Conservation (phyloP, 139 green algal genomes). For the Coccomyxa sp. region DNA sequence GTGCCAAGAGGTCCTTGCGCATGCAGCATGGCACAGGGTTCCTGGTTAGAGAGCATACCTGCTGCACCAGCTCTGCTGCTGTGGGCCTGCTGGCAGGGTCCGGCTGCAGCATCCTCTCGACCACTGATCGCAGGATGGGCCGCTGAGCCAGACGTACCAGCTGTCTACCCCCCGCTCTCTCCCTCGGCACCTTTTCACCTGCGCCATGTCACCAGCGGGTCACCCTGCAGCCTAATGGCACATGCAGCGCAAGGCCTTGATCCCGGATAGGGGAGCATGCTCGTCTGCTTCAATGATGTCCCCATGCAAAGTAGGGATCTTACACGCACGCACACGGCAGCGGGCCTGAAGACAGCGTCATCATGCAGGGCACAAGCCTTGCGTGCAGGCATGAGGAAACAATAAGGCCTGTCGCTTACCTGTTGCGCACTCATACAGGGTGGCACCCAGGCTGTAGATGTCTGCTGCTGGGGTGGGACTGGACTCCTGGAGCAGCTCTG, state of each 20-base stretch:
- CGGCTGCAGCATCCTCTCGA: constrained; percentile 27
- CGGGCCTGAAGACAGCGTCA: background rate
- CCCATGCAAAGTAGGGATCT: background rate
- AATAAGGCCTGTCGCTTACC: constrained; percentile 11
- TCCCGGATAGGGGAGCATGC: background rate
- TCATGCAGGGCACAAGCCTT: background rate
- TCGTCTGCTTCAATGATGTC: background rate
- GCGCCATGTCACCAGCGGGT: background rate
- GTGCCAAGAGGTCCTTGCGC: background rate
- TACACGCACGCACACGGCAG: too few relatives aligned
- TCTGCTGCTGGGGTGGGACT: constrained; percentile 49
- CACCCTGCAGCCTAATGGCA: background rate
- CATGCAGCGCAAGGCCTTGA: background rate
- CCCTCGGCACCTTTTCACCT: constrained; percentile 19
- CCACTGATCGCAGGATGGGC: constrained; percentile 18
- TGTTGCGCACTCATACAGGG: constrained; percentile 56
- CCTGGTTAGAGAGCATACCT: constrained; percentile 5
- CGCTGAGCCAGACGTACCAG: constrained; percentile 7
- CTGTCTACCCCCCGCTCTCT: background rate
- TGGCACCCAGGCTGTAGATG: constrained; percentile 59
- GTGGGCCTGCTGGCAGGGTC: constrained; percentile 11
- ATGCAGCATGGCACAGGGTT: background rate
- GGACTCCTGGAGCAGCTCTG: constrained; percentile 56
- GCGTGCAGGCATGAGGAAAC: background rate
- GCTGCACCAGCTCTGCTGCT: constrained; percentile 20